A percentile compares a stretch with the other conserved stretches of the same genome.
These are phyloP conservation scores for Candida maris DNA, from an alignment of 805 yeast species.

Conservation along the genomic window DNA sequence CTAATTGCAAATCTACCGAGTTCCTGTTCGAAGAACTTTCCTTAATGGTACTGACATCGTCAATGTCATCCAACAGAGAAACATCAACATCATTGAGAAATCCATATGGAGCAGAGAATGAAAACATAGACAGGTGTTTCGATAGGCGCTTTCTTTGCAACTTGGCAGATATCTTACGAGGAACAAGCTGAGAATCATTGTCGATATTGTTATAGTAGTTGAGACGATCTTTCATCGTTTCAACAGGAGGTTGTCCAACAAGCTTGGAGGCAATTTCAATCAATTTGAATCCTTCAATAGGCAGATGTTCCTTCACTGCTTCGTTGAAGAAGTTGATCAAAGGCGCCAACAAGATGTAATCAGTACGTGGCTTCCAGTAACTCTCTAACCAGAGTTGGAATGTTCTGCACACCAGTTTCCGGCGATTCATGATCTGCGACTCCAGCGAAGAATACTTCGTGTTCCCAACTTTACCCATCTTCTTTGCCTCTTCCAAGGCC, in stretches of 20 bases:
- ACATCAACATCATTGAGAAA: constrained; percentile 28
- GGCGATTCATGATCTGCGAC: constrained; percentile 51
- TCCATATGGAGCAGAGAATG: constrained; percentile 18
- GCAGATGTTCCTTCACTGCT: constrained; percentile 57
- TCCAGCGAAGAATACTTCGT: constrained; percentile 38
- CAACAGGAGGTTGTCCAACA: constrained; percentile 51
- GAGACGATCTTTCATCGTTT: constrained; percentile 30
- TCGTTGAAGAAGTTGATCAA: constrained; percentile 78
- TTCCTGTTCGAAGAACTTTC: constrained; percentile 19
- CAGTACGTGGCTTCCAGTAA: constrained; percentile 71
- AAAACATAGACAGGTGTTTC: constrained; percentile 22
- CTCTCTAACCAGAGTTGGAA: constrained; percentile 86
- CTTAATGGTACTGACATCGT: constrained; percentile 28
- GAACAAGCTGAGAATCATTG: constrained; percentile 46
- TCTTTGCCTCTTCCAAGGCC: constrained; percentile 28
- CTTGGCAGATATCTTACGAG: constrained; percentile 43
- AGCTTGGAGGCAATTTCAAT: constrained; percentile 61
- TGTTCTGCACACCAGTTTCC: constrained; percentile 63
- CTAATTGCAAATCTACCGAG: constrained; percentile 26
- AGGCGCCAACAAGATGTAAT: constrained; percentile 60
- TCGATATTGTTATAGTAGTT: constrained; percentile 34
- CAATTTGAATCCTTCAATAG: constrained; percentile 60
- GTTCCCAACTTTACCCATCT: constrained; percentile 14
- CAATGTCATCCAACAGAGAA: constrained; percentile 32
- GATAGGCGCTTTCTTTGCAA: constrained; percentile 30